These are phyloP conservation scores for Vitis hybrid DNA, from an alignment of 177 flowering plant species.

Conservation along the genomic window DNA sequence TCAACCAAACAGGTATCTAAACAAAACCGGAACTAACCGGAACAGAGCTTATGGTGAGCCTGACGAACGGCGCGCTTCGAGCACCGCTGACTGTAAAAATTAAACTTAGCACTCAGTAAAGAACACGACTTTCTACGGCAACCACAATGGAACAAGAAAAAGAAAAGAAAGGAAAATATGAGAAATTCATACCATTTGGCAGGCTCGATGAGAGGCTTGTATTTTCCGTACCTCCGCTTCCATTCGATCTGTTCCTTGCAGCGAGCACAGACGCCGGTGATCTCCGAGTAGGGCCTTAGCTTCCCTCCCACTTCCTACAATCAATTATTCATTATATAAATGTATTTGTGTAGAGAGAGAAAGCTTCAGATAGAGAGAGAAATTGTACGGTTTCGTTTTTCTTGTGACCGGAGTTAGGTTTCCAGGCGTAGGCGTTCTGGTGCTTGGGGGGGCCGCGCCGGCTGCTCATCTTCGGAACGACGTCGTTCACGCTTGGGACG, in stretches of 20 bases:
- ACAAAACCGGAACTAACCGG: conserved; percentile 43
- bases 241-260: conserved; percentile 92
- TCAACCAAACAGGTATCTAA: conserved; percentile 4
- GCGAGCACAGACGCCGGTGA: conserved; percentile 83
- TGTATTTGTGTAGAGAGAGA: background rate
- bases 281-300: conserved; percentile 67
- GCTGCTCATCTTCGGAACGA: conserved; percentile 33
- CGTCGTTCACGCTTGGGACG: too few species aligned
- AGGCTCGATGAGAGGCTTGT: conserved; percentile 80
- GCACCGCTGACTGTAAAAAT: conserved; percentile 62
- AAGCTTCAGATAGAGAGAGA: background rate
- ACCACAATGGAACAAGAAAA: background rate
- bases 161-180: background rate
- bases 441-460: conserved; percentile 77
- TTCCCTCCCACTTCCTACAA: conserved; percentile 83
- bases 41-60: conserved; percentile 82
- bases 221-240: conserved; percentile 96
- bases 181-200: conserved; percentile 63
- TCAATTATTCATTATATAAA: background rate
- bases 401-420: conserved; percentile 63
- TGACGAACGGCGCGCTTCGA: conserved; percentile 83
- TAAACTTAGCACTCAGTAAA: background rate
- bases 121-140: too few species aligned
- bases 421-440: conserved; percentile 80
- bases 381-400: conserved; percentile 72